Base-by-base conservation (phyloP, 257 asterid species). In the Henckelia pumila region DNA sequence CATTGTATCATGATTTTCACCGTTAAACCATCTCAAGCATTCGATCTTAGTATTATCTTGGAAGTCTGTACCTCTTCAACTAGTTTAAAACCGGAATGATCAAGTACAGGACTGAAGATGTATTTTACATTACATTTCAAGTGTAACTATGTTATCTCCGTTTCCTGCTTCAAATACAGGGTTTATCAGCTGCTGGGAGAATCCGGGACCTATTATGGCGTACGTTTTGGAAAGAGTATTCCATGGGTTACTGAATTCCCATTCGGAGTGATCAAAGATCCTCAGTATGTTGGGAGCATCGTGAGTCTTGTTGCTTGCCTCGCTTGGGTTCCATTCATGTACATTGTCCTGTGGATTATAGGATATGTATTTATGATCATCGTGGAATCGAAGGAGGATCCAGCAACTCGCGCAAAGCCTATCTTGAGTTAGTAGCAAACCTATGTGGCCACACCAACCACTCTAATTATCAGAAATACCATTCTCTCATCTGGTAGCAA, bases 121-220 rank as follows among this genome's bases (percentile, higher is more conserved):
- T 11, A 16, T 4, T 44, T 4, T 44, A 16, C 53, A 44, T 44
- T 44, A 37, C 17, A 37, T 10, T 11, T 10, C 49, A 30, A 57
- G 26, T 59, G 29, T 52, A 37, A 68, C 33, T 66, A 22, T 47
- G 62, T 14, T 44, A 16, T 44, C 53, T 44, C 20, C 53, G 16
- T 44, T 44, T 44, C 16, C 20, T 44, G 20, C 53, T 44, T 44
- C 19, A 44, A 44, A 8, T 79, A 81, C 84, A 93, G 99, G 92
- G 97, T 93, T 21, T 93, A 90, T 64, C 96, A 88, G 81, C 86
- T 93, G 72, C 83, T 93, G 29, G 96, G 99, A 78, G 96, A 90
- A 70, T 64, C 86, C 0, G 99, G 99, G 55, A 88, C 97, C 6
- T 93, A 90, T 77, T 93, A 93, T 64, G 99, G 99, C 1, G 88